phyloP scores from a whole-genome alignment of 2,329 filamentous ascomycete species.

The Boeremia lycopersici region DNA sequence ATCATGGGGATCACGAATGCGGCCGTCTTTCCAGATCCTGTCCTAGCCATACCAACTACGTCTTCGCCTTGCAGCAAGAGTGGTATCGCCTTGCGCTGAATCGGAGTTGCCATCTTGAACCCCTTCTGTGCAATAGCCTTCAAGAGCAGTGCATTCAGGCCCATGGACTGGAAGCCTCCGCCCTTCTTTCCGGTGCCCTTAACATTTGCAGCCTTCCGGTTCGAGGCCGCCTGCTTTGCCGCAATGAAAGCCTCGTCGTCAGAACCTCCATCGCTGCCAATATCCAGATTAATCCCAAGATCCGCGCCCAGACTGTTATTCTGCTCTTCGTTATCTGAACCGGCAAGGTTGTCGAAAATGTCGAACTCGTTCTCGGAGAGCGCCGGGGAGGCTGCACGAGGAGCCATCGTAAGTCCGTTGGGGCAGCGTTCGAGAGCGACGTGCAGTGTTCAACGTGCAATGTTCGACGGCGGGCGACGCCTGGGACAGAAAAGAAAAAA shows the following conservation, averaged over 20 bases:
- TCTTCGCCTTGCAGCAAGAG: slow-evolving; percentile 87
- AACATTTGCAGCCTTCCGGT: slow-evolving; percentile 80
- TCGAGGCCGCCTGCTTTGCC: slow-evolving; percentile 81
- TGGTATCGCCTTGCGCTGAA: slow-evolving; percentile 95
- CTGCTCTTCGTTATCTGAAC: slow-evolving; percentile 59
- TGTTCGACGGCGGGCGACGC: slow-evolving; percentile 13
- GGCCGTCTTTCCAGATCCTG: slow-evolving; percentile 98
- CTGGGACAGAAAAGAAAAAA: slow-evolving; percentile 23
- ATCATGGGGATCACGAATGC: slow-evolving; percentile 99
- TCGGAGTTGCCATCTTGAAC: slow-evolving; percentile 94
- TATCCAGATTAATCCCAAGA: slow-evolving; percentile 43
- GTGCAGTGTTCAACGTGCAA: slow-evolving; percentile 18
- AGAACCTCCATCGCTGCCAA: slow-evolving; percentile 62
- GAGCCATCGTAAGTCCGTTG: slow-evolving; percentile 63
- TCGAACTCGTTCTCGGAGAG: slow-evolving; percentile 90
- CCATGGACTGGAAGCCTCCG: slow-evolving; percentile 96
- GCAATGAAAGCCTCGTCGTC: slow-evolving; percentile 90
- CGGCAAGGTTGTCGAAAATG: slow-evolving; percentile 79
- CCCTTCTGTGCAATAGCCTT: slow-evolving; percentile 94
- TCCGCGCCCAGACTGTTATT: slow-evolving; percentile 45
- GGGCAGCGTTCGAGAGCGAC: slow-evolving; percentile 5
- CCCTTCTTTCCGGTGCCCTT: slow-evolving; percentile 90
- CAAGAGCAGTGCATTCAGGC: slow-evolving; percentile 79
- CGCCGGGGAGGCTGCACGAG: slow-evolving; percentile 77
- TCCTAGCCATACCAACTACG: slow-evolving; percentile 98